Evolutionary conservation across 495 filamentous ascomycete genomes (phyloP).

Genomic region (Apiosordaria backusii): DNA sequence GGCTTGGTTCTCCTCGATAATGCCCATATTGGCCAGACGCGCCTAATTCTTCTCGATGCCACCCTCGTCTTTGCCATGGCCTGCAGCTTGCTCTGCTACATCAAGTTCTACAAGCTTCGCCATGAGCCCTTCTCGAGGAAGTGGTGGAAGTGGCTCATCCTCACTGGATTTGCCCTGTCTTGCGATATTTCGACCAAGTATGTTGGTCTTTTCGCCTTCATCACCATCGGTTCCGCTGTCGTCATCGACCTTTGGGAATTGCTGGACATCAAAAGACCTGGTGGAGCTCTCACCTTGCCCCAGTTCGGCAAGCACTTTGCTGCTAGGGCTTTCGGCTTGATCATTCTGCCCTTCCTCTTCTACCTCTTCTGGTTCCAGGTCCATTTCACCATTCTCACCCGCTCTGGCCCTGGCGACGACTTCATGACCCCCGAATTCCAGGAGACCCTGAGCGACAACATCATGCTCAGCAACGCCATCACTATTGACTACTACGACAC

Average conservation of each 20-base stretch:
- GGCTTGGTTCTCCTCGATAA: conserved; percentile 94
- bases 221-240: conserved; percentile 93
- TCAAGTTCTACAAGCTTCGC: conserved; percentile 95
- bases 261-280: conserved; percentile 76
- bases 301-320: conserved; percentile 86
- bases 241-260: conserved; percentile 93
- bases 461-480: conserved; percentile 80
- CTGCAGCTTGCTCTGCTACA: conserved; percentile 84
- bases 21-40: conserved; percentile 94
- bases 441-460: conserved; percentile 90
- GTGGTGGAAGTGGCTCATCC: conserved; percentile 99
- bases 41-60: conserved; percentile 91
- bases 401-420: conserved; percentile 92
- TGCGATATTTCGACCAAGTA: conserved; percentile 99
- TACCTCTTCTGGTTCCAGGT: conserved; percentile 99
- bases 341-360: conserved; percentile 90
- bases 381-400: conserved; percentile 84
- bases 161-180: conserved; percentile 90
- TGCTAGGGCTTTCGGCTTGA: conserved; percentile 76
- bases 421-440: conserved; percentile 99
- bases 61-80: conserved; percentile 95
- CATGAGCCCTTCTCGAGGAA: conserved; percentile 87
- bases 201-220: conserved; percentile 93
- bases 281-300: conserved; percentile 69
- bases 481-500: conserved; percentile 86